phyloP scores from a whole-genome alignment of 1,284 basidiomycete genomes.

The Irpex sp. region DNA sequence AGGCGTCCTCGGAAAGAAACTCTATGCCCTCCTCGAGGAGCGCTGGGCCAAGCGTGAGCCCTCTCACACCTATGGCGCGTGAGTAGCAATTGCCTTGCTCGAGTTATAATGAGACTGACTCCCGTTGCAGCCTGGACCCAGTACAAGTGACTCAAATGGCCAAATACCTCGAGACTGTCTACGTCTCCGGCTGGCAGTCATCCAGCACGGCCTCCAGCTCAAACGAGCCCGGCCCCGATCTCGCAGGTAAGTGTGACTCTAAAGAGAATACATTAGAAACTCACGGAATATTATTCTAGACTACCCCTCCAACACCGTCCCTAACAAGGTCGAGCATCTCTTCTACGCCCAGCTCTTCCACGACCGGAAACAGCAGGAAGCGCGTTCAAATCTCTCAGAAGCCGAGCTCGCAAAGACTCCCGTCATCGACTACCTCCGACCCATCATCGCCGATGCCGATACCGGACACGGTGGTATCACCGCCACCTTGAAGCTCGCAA shows the following conservation, averaged over 20 bases:
- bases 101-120: neutral
- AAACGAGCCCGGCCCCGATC: conserved; percentile 97
- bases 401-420: conserved; percentile 69
- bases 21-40: conserved; percentile 68
- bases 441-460: conserved; percentile 68
- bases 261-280: neutral
- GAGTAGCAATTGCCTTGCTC: conserved; percentile 37
- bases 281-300: conserved; percentile 38
- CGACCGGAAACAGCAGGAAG: conserved; percentile 83
- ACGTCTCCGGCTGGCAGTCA: conserved; percentile 97
- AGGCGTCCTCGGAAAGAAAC: conserved; percentile 83
- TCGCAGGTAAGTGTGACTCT: conserved; percentile 64
- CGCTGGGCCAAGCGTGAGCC: conserved; percentile 73
- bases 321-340: conserved; percentile 87
- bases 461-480: conserved; percentile 65
- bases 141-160: conserved; percentile 99
- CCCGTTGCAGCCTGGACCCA: conserved; percentile 75
- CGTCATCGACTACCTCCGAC: conserved; percentile 59
- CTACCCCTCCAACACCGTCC: conserved; percentile 93
- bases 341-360: conserved; percentile 90
- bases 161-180: conserved; percentile 96
- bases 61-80: conserved; percentile 97
- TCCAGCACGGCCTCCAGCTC: conserved; percentile 90
- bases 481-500: conserved; percentile 69
- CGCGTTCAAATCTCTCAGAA: conserved; percentile 69